phyloP scores from a whole-genome alignment of 2,329 filamentous ascomycete genomes.

The Cytospora leucostoma region DNA sequence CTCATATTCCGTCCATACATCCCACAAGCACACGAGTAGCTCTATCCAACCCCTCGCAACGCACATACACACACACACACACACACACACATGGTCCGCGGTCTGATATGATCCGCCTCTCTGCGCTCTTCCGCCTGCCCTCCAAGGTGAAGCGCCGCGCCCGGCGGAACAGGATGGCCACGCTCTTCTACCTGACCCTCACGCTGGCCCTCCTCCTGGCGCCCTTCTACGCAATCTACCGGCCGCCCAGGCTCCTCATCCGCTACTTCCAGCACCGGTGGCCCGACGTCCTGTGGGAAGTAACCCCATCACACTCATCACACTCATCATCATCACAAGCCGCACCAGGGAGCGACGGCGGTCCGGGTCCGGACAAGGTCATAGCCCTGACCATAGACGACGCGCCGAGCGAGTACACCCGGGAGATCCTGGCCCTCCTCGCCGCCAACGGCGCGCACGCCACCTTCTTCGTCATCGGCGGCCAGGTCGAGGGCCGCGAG shows the following conservation, averaged over 20 bases:
- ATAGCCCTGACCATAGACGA: constrained; percentile 88
- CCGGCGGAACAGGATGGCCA: constrained; percentile 60
- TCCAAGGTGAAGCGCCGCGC: constrained; percentile 59
- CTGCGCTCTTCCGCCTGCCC: constrained; percentile 55
- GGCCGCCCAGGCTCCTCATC: constrained; percentile 73
- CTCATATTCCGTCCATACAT: not conserved
- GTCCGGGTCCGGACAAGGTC: constrained; percentile 56
- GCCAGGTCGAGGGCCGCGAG: constrained; percentile 62
- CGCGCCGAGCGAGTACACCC: constrained; percentile 72
- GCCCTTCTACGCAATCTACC: constrained; percentile 73
- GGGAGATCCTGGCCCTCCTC: constrained; percentile 70
- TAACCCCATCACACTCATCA: constrained; percentile 42
- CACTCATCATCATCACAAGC: not conserved
- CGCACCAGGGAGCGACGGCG: not conserved
- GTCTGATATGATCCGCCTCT: constrained; percentile 35
- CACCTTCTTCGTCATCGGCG: constrained; percentile 88
- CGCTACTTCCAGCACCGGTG: constrained; percentile 69
- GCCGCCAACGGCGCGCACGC: constrained; percentile 66
- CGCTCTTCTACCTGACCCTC: constrained; percentile 48
- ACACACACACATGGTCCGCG: not conserved
- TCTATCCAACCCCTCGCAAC: not conserved
- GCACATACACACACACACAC: not conserved
- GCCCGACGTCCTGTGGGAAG: constrained; percentile 79
- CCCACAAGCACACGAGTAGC: constrained; percentile 1
- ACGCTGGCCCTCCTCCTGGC: constrained; percentile 39